These are phyloP conservation scores for Neurospora sp. DNA, from an alignment of 495 filamentous ascomycete species.

Conservation along the genomic window DNA sequence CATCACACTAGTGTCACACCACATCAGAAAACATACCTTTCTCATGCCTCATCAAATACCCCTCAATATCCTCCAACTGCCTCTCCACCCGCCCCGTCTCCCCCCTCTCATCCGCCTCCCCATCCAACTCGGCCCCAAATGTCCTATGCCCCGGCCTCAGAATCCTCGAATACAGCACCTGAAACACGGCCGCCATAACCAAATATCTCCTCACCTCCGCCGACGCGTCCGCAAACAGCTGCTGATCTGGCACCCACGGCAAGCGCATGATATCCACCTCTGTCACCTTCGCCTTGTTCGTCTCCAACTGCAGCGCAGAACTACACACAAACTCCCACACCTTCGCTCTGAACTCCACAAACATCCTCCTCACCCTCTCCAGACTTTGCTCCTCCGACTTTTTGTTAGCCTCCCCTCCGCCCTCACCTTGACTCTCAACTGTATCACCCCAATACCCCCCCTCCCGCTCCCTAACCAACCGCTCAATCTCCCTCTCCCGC, in stretches of 20 bases:
- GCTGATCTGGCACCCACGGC: not conserved
- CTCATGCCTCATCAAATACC: not conserved
- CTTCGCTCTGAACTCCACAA: not conserved
- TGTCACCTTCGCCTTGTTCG: not conserved
- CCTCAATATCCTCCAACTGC: not conserved
- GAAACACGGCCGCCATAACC: conserved; percentile 9
- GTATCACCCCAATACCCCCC: not conserved
- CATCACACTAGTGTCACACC: too few species aligned
- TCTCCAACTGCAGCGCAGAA: not conserved
- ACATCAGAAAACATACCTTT: not conserved
- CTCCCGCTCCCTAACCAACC: not conserved
- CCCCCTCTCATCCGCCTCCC: not conserved
- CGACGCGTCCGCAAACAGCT: not conserved
- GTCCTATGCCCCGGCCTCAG: conserved; percentile 5
- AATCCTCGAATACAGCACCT: conserved; percentile 8
- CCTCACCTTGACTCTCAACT: not conserved
- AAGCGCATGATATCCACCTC: not conserved
- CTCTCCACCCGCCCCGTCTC: not conserved
- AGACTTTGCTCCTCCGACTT: not conserved
- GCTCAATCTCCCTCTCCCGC: not conserved
- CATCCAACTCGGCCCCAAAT: conserved; percentile 1
- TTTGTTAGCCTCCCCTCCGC: not conserved
- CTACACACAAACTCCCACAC: not conserved
- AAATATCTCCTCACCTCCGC: not conserved
- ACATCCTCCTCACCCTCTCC: not conserved